Evolutionary conservation across 2,329 filamentous ascomycete genomes (phyloP).

Genomic region (Elsinoe batatas): DNA sequence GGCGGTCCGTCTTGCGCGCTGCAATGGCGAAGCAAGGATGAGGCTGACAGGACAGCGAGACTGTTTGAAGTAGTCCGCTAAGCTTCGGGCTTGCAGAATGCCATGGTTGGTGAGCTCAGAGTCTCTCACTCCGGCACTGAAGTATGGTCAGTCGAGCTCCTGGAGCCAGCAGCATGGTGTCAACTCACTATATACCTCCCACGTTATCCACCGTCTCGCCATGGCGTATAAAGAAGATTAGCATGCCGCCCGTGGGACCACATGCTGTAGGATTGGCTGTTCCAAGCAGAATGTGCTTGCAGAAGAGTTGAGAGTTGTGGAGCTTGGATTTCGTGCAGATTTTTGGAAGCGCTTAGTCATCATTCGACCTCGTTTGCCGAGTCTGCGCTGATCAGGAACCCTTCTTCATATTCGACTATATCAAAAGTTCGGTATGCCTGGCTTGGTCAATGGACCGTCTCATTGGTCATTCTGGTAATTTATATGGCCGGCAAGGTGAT

Average conservation of each 20-base stretch:
- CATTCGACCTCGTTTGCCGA: neutral
- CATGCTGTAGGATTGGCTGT: neutral
- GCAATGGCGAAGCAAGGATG: slow-evolving; percentile 69
- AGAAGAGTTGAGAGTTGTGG: neutral
- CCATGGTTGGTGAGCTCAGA: slow-evolving; percentile 75
- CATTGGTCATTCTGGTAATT: too few relatives aligned
- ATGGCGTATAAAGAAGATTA: slow-evolving; percentile 71
- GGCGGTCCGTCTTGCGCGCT: slow-evolving; percentile 63
- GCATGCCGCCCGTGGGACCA: slow-evolving; percentile 33
- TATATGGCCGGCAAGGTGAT: too few relatives aligned
- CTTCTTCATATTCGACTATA: too few relatives aligned
- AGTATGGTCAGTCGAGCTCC: neutral
- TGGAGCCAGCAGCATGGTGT: neutral
- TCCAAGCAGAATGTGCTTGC: neutral
- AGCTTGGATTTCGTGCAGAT: neutral
- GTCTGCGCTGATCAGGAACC: too few relatives aligned
- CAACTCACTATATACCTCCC: slow-evolving; percentile 58
- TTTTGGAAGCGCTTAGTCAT: slow-evolving; percentile 4
- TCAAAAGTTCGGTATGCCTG: too few relatives aligned
- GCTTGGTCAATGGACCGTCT: too few relatives aligned
- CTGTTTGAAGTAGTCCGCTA: slow-evolving; percentile 57
- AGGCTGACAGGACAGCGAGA: slow-evolving; percentile 56
- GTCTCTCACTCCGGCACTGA: slow-evolving; percentile 68
- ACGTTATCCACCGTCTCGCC: slow-evolving; percentile 89
- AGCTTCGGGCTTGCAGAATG: slow-evolving; percentile 62